Evolutionary conservation across 2,329 filamentous ascomycete species (phyloP).

Genomic region (Aspergillus bombycis): DNA sequence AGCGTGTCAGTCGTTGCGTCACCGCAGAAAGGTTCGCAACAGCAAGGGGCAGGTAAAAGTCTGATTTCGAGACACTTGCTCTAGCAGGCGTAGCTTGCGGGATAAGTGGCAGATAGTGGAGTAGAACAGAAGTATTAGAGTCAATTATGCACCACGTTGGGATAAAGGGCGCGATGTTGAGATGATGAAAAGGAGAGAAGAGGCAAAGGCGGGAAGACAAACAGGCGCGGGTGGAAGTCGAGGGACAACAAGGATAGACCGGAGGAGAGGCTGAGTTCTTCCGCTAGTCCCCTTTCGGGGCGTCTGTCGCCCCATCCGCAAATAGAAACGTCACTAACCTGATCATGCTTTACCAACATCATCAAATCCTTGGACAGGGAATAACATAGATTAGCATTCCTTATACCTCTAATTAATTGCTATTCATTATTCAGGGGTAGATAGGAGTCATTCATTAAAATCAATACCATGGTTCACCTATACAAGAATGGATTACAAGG

Average conservation of each 20-base stretch:
- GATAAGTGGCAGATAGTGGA: not conserved
- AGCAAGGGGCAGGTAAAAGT: slow-evolving; percentile 12
- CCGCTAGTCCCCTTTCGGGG: slow-evolving; percentile 28
- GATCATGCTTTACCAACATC: not conserved
- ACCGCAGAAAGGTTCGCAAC: slow-evolving; percentile 9
- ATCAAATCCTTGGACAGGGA: too few species aligned
- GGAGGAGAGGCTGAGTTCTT: slow-evolving; percentile 15
- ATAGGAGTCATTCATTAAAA: too few species aligned
- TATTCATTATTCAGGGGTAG: too few species aligned
- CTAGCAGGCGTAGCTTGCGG: not conserved
- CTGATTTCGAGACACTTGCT: slow-evolving; percentile 8
- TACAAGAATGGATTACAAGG: not conserved
- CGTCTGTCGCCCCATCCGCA: slow-evolving; percentile 14
- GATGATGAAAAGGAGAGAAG: slow-evolving; percentile 19
- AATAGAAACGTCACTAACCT: not conserved
- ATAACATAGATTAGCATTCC: too few species aligned
- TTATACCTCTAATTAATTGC: too few species aligned
- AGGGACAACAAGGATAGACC: slow-evolving; percentile 21
- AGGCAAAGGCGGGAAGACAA: slow-evolving; percentile 13
- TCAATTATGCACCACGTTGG: slow-evolving; percentile 7
- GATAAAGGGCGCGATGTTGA: slow-evolving; percentile 20
- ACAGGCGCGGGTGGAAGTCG: slow-evolving; percentile 15
- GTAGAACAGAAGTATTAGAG: not conserved
- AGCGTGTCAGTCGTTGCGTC: slow-evolving; percentile 18
- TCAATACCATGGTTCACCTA: not conserved